Evolutionary conservation across 2,329 filamentous ascomycete species (phyloP), one percentile per base, ranked within the genome.

Genomic region (Thelonectria blattea): DNA sequence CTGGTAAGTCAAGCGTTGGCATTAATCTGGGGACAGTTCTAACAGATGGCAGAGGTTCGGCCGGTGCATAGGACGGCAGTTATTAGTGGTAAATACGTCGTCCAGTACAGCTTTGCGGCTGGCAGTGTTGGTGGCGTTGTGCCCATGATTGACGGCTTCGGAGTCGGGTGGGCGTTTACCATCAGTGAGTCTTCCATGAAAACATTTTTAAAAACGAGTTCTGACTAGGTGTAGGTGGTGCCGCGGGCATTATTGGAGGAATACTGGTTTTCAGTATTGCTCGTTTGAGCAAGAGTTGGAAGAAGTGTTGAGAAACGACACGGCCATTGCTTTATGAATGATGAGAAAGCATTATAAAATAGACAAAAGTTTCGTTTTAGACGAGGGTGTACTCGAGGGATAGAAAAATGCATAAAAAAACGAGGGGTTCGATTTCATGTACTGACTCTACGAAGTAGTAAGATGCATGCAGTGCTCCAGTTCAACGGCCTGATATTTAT

Each of bases 91-190:
- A 71, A 71, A n/a, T 71, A 71, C 8, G 68, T 71, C 2, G 12
- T 69, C 5, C 68, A 71, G 32, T 71, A 71, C n/a, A 63, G 56
- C 10, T 71, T 71, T 39, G 66, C 62, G 0, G 68, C 68, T 3
- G 68, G 67, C 8, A 70, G 68, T 41, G 68, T 71, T 32, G 68
- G 68, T 1, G 64, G 68, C 0, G 61, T 70, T 0, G 67, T 70
- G 0, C 68, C 67, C 0, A 70, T 71, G 66, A 70, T 71, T 24
- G 58, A 71, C 14, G 41, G 47, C 2, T 52, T 69, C 0, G 68
- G 68, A 0, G 68, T 71, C 7, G 68, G 68, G 1, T 71, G 68
- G 68, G 63, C 67, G 3, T 71, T 71, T 11, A 71, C 68, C 0
- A 52, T 65, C 11, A 60, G 68, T 71, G 50, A 64, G 68, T 71